These are phyloP conservation scores for Fusarium brachygibbosum DNA, from an alignment of 2,329 filamentous ascomycete genomes.

Conservation along the genomic window DNA sequence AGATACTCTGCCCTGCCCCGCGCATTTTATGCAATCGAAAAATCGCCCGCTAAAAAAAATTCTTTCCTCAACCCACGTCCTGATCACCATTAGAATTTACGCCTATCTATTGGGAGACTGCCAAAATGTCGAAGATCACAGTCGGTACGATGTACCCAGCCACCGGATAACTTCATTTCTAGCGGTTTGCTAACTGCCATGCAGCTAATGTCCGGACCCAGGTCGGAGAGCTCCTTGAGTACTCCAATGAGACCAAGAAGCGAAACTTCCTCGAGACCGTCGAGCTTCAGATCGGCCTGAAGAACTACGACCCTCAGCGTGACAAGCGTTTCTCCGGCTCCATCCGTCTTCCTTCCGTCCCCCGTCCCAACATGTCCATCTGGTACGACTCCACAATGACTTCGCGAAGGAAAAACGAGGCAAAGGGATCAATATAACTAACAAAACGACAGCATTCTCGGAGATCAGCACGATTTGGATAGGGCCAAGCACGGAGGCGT, in stretches of 20 bases:
- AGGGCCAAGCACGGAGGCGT: constrained; percentile 99
- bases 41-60: constrained; percentile 32
- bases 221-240: constrained; percentile 93
- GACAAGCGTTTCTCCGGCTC: constrained; percentile 99
- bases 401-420: too few relatives aligned
- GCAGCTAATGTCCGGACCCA: constrained; percentile 92
- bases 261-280: constrained; percentile 97
- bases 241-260: constrained; percentile 96
- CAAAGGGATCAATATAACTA: too few relatives aligned
- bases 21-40: constrained; percentile 40
- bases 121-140: constrained; percentile 90
- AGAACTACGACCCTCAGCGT: constrained; percentile 98
- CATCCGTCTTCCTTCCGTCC: constrained; percentile 92
- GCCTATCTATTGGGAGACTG: constrained; percentile 86
- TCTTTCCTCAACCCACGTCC: constrained; percentile 50
- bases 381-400: constrained; percentile 52
- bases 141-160: constrained; percentile 65
- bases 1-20: constrained; percentile 55
- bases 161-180: neutral
- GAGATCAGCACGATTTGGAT: constrained; percentile 96
- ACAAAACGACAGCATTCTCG: constrained; percentile 62
- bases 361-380: constrained; percentile 91
- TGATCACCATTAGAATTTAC: constrained; percentile 77
- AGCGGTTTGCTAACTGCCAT: constrained; percentile 55
- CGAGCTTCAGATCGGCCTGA: constrained; percentile 91